These are phyloP conservation scores for Plasmodium cynomolgi DNA, from an alignment of 169 alveolate genomes.

Conservation along the genomic window DNA sequence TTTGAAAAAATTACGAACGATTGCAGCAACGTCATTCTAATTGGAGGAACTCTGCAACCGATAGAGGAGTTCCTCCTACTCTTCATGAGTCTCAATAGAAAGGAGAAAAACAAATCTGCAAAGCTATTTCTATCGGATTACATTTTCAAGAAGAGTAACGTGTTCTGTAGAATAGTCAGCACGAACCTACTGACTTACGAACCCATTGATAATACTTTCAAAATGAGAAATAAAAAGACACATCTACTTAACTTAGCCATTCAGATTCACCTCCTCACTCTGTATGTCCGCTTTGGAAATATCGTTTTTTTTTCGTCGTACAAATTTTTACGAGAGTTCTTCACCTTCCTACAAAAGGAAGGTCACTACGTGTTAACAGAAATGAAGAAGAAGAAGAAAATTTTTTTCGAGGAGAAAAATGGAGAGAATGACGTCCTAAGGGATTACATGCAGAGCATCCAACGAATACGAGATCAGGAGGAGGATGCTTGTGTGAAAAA, in stretches of 20 bases:
- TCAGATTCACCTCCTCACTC: conserved; percentile 65
- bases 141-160: conserved; percentile 49
- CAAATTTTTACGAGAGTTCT: conserved; percentile 73
- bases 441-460: not conserved
- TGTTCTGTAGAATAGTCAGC: conserved; percentile 26
- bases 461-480: not conserved
- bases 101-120: conserved; percentile 1
- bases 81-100: conserved; percentile 12
- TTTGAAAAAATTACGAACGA: conserved; percentile 69
- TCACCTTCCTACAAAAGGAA: conserved; percentile 51
- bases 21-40: conserved; percentile 76
- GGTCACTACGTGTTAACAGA: conserved; percentile 19
- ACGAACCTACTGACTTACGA: conserved; percentile 17
- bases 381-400: conserved; percentile 61
- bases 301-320: conserved; percentile 86
- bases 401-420: conserved; percentile 71
- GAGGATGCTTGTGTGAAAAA: not conserved
- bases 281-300: conserved; percentile 83
- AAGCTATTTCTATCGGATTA: conserved; percentile 50
- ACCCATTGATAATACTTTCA: conserved; percentile 77
- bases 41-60: conserved; percentile 86
- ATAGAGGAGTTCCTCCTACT: conserved; percentile 81
- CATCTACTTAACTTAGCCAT: conserved; percentile 74
- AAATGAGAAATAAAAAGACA: conserved; percentile 72
- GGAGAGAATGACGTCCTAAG: not conserved